Evolutionary conservation across 1,284 basidiomycete species (phyloP).

Genomic region (Cryptococcus sp.): DNA sequence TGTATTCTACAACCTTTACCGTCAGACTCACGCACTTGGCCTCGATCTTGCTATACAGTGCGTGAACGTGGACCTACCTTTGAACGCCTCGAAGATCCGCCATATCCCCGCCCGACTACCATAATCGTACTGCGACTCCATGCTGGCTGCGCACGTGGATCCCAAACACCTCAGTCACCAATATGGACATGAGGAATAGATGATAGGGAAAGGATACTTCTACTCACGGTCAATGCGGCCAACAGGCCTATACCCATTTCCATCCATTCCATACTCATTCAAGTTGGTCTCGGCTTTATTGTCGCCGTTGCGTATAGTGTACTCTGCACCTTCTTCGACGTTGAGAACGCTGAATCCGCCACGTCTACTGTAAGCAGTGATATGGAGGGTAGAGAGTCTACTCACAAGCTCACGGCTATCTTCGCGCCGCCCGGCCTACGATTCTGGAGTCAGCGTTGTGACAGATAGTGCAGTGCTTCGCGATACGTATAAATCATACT

Average conservation of each 20-base stretch:
- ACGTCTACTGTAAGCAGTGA: no score
- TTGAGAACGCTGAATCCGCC: conserved; percentile 14
- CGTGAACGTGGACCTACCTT: conserved; percentile 6
- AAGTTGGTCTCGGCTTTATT: conserved; percentile 27
- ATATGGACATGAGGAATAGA: background rate
- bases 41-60: conserved; percentile 11
- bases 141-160: conserved; percentile 8
- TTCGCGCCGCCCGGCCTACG: no score
- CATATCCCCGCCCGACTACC: conserved; percentile 35
- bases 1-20: background rate
- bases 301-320: conserved; percentile 32
- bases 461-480: no score
- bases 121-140: conserved; percentile 37
- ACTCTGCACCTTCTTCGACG: conserved; percentile 37
- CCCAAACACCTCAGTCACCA: conserved; percentile 13
- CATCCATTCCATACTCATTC: conserved; percentile 17
- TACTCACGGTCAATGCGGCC: conserved; percentile 15
- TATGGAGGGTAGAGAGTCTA: no score
- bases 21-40: no score
- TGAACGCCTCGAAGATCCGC: conserved; percentile 32
- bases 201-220: background rate
- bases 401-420: no score
- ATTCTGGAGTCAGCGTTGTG: no score
- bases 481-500: no score
- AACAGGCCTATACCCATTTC: conserved; percentile 7